phyloP scores from a whole-genome alignment of 2,329 filamentous ascomycete genomes.

The Fusarium nanum region DNA sequence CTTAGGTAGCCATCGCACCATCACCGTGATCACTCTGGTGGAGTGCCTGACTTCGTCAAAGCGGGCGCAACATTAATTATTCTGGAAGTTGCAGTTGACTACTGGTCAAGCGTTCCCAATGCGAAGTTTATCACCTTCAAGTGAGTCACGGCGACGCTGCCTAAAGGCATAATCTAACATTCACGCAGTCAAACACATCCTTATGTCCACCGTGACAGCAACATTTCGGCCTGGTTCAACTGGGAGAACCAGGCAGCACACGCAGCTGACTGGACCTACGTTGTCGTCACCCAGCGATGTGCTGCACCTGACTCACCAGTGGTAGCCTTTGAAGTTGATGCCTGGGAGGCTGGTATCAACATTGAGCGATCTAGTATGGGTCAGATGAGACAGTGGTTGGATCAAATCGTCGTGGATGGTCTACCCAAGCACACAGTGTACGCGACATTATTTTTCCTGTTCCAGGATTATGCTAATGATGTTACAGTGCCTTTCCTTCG shows the following conservation, averaged over 20 bases:
- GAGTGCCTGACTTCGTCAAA: constrained; percentile 8
- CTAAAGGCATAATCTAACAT: neutral
- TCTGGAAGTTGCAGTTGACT: constrained; percentile 10
- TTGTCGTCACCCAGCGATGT: constrained; percentile 10
- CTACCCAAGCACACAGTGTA: neutral
- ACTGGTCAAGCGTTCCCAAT: constrained; percentile 19
- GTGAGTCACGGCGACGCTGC: neutral
- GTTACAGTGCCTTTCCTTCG: neutral
- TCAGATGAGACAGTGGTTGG: constrained; percentile 4
- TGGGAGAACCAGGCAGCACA: constrained; percentile 22
- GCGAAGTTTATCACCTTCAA: constrained; percentile 26
- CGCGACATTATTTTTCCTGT: rapidly evolving
- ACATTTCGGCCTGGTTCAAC: constrained; percentile 21
- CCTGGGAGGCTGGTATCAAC: neutral
- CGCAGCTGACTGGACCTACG: constrained; percentile 25
- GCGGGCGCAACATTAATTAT: constrained; percentile 15
- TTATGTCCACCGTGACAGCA: constrained; percentile 5
- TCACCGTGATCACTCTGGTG: constrained; percentile 29
- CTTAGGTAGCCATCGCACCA: constrained; percentile 23
- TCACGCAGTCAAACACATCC: constrained; percentile 16
- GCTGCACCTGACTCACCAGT: neutral
- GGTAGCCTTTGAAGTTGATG: neutral
- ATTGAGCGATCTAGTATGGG: neutral
- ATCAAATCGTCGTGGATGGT: neutral
- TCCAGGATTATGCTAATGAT: rapidly evolving